These are phyloP conservation scores for Penicillium expansum DNA, from an alignment of 2,329 filamentous ascomycete species.

Conservation along the genomic window DNA sequence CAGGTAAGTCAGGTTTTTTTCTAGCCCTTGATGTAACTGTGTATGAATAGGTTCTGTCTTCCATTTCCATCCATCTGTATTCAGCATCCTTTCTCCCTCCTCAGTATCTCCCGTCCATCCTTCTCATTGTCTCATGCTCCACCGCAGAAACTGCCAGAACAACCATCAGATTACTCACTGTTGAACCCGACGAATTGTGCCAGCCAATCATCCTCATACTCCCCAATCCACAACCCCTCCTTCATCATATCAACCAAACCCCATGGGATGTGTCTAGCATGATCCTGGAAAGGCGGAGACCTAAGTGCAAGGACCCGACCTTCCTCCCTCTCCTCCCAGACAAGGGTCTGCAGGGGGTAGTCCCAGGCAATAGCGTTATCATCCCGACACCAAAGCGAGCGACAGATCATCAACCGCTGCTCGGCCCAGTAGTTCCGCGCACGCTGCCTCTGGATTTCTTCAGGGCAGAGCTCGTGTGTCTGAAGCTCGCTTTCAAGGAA, in stretches of 20 bases:
- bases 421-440: background rate
- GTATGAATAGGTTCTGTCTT: background rate
- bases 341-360: background rate
- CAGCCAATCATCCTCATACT: background rate
- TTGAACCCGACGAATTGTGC: background rate
- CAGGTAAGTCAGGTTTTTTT: background rate
- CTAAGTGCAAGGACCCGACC: background rate
- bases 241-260: background rate
- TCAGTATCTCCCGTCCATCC: background rate
- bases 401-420: background rate
- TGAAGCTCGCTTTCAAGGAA: background rate
- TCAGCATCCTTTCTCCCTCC: background rate
- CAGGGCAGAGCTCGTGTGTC: background rate
- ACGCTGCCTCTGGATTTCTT: background rate
- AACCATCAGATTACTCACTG: background rate
- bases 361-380: background rate
- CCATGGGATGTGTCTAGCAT: background rate
- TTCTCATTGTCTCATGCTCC: background rate
- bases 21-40: background rate
- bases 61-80: background rate
- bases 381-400: background rate
- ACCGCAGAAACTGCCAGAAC: background rate
- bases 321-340: background rate
- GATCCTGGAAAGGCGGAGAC: background rate
- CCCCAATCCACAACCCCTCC: background rate